Conservation (phyloP, 1,139 yeast species). For the Lodderomyces theae region DNA sequence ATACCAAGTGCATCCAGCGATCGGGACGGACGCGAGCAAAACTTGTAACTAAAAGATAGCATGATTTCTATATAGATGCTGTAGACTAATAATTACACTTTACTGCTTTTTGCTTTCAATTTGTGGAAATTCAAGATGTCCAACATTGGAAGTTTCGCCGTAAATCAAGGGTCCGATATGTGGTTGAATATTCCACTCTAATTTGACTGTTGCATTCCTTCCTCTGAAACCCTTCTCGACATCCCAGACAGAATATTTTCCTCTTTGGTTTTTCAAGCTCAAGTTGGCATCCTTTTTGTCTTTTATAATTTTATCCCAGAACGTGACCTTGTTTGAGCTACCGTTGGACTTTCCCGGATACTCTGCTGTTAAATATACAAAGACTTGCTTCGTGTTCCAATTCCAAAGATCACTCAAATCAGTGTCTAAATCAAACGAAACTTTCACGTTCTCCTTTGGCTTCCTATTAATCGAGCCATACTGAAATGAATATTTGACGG, state of each 20-base stretch:
- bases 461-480: constrained; percentile 69
- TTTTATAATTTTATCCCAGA: constrained; percentile 86
- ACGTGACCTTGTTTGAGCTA: constrained; percentile 65
- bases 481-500: constrained; percentile 61
- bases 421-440: constrained; percentile 68
- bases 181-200: constrained; percentile 95
- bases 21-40: neutral
- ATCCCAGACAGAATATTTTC: constrained; percentile 90
- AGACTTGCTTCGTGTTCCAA: constrained; percentile 96
- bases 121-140: constrained; percentile 22
- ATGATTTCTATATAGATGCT: constrained; percentile 8
- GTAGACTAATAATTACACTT: constrained; percentile 8
- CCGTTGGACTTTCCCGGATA: constrained; percentile 61
- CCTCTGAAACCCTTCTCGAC: constrained; percentile 63
- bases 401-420: constrained; percentile 74
- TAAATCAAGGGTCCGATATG: constrained; percentile 74
- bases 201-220: constrained; percentile 64
- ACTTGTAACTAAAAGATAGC: neutral
- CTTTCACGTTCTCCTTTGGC: constrained; percentile 76
- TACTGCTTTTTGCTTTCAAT: constrained; percentile 14
- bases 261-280: constrained; percentile 48
- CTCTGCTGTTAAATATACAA: constrained; percentile 85
- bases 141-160: constrained; percentile 51
- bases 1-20: neutral
- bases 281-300: constrained; percentile 57